These are phyloP conservation scores for Arabidopsis suecica DNA, from an alignment of 345 rosid genomes.

Conservation along the genomic window DNA sequence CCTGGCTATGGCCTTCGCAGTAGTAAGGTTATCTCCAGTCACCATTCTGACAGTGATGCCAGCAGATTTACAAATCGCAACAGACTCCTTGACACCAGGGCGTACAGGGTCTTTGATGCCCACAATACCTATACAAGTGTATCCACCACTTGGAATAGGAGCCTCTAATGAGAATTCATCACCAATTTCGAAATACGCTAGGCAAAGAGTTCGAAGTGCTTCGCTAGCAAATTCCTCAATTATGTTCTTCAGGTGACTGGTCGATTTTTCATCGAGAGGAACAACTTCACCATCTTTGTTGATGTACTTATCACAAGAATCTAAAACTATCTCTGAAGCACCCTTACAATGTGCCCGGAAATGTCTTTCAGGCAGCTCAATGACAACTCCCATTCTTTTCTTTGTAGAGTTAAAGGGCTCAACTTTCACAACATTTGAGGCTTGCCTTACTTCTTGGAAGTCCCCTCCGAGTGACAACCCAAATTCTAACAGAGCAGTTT, in stretches of 20 bases:
- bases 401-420: slow-evolving; percentile 92
- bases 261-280: slow-evolving; percentile 66
- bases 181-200: slow-evolving; percentile 74
- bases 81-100: slow-evolving; percentile 85
- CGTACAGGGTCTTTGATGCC: slow-evolving; percentile 91
- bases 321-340: slow-evolving; percentile 85
- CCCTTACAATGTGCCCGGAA: slow-evolving; percentile 78
- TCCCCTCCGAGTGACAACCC: slow-evolving; percentile 83
- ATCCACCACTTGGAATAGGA: slow-evolving; percentile 62
- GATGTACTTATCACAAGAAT: slow-evolving; percentile 75
- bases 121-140: slow-evolving; percentile 76
- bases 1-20: slow-evolving; percentile 91
- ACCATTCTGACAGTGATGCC: slow-evolving; percentile 89
- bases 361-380: slow-evolving; percentile 74
- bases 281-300: slow-evolving; percentile 70
- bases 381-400: slow-evolving; percentile 84
- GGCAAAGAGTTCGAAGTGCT: slow-evolving; percentile 95
- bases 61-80: slow-evolving; percentile 80
- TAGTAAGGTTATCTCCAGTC: slow-evolving; percentile 86
- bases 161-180: slow-evolving; percentile 56
- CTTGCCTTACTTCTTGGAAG: slow-evolving; percentile 61
- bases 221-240: slow-evolving; percentile 86
- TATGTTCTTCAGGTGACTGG: slow-evolving; percentile 51
- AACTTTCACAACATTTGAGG: slow-evolving; percentile 67
- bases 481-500: slow-evolving; percentile 87